Base-by-base conservation (phyloP, 768 basidiomycete genomes). In the Kwoniella sp. region DNA sequence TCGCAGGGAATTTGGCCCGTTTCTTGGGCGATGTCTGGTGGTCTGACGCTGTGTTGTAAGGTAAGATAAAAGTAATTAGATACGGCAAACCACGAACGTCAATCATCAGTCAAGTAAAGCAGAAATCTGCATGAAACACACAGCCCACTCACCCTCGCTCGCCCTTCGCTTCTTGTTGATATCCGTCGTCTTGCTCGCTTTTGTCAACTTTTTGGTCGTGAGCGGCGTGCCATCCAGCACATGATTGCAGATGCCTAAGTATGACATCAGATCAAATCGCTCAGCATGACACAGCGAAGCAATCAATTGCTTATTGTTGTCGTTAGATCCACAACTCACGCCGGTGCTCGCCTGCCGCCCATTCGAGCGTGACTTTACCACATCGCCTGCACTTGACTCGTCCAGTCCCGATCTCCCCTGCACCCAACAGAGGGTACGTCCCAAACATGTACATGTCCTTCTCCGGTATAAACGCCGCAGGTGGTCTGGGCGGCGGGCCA, bases 381-480 rank as follows among this genome's bases (percentile, higher is more conserved):
- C 94, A 97, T 45, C 92, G 88, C 52, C 82, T 85, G 82, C 94
- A 97, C 60, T 85, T 87, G 61, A 90, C 86, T 38, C 87, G 79
- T 30, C 85, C 85, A 12, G 59, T 51, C 0, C 70, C 67, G 4
- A 55, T 38, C 23, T 71, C 70, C 11, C 51, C 55, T 2, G 57
- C 55, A 1, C 87, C 87, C 51, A 84, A 85, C 17, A 94, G 84
- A 5, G 92, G 91, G 61, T 88, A 84, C 1, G 88, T 84, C 31
- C 92, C 92, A 79, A 90, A 95, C 66, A 90, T 85, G 83, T 89
- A 89, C 92, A 92, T 93, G 74, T 93, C 91, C 53, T 85, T 85
- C 8, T 90, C 91, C 28, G 89, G 86, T 15, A 94, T 87, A 88
- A 91, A 92, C 82, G 87, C 85, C 25, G 91, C 89, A 0, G 92